These are phyloP conservation scores for Fusarium begoniae DNA, from an alignment of 2,329 filamentous ascomycete genomes.

Conservation along the genomic window DNA sequence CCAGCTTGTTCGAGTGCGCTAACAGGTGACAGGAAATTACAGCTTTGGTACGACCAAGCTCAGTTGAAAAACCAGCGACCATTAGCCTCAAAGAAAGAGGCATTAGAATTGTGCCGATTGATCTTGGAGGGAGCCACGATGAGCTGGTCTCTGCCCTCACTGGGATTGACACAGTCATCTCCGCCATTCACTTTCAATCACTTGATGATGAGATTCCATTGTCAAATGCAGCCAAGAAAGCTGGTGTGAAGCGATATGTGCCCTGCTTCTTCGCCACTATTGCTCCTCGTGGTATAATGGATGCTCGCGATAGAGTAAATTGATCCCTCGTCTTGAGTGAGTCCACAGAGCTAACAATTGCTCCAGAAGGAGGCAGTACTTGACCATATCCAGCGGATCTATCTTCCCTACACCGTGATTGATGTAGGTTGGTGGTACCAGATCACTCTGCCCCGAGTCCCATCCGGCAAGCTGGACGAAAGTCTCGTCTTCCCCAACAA, in stretches of 20 bases:
- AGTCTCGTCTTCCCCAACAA: neutral
- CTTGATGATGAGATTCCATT: constrained; percentile 58
- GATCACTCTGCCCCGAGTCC: neutral
- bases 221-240: constrained; percentile 57
- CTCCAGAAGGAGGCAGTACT: constrained; percentile 59
- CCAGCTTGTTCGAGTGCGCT: neutral
- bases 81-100: constrained; percentile 52
- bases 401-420: constrained; percentile 59
- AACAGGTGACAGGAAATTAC: constrained; percentile 51
- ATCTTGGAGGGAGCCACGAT: constrained; percentile 53
- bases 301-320: constrained; percentile 8
- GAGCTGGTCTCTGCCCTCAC: constrained; percentile 53
- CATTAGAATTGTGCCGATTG: constrained; percentile 53
- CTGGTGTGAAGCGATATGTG: constrained; percentile 61
- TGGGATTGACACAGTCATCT: constrained; percentile 56
- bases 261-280: constrained; percentile 60
- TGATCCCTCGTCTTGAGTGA: fast-evolving
- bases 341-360: neutral
- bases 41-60: constrained; percentile 57
- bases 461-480: constrained; percentile 1
- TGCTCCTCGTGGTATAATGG: constrained; percentile 49
- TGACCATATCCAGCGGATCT: constrained; percentile 56
- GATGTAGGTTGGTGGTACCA: constrained; percentile 17
- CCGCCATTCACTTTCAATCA: constrained; percentile 41
- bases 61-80: constrained; percentile 57